Percentiles rank a stretch among this genome's conserved stretches.
These are phyloP conservation scores for Pythium chondricola DNA, from an alignment of 352 stramenopile species.

Conservation along the genomic window DNA sequence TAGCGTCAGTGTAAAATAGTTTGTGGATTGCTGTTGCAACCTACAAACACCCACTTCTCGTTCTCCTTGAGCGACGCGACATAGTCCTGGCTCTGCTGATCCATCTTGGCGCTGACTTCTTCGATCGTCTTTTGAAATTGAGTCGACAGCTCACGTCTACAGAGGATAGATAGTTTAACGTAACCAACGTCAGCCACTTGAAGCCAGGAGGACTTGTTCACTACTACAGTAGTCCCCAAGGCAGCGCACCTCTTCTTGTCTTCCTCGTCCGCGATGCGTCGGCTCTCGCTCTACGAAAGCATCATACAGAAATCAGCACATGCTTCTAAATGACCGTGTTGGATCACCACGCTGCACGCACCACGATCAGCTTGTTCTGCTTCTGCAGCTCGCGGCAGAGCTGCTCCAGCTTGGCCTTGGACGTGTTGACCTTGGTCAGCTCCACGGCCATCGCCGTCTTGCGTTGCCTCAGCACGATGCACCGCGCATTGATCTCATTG, in stretches of 20 bases:
- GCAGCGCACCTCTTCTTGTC: slow-evolving; percentile 66
- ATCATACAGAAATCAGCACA: neutral
- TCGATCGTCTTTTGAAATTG: slow-evolving; percentile 87
- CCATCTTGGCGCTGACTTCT: slow-evolving; percentile 86
- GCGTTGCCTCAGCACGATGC: slow-evolving; percentile 68
- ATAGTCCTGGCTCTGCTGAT: slow-evolving; percentile 81
- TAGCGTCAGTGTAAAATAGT: neutral
- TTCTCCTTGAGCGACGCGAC: slow-evolving; percentile 81
- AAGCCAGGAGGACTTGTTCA: too few relatives aligned
- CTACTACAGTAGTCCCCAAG: too few relatives aligned
- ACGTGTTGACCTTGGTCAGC: slow-evolving; percentile 50
- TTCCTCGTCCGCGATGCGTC: slow-evolving; percentile 79
- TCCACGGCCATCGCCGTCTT: slow-evolving; percentile 57
- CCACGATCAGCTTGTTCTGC: slow-evolving; percentile 84
- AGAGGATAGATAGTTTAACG: too few relatives aligned
- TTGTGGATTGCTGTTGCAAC: neutral
- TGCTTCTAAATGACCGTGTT: too few relatives aligned
- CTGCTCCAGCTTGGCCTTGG: slow-evolving; percentile 76
- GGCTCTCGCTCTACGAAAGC: slow-evolving; percentile 42
- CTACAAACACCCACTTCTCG: slow-evolving; percentile 39
- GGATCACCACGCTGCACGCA: too few relatives aligned
- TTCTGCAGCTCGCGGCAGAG: slow-evolving; percentile 83
- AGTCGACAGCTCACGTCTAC: slow-evolving; percentile 56
- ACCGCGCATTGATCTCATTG: slow-evolving; percentile 72
- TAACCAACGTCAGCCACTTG: too few relatives aligned